Base-by-base conservation (phyloP, 208 protist genomes). In the Wallacemonas sp. region DNA sequence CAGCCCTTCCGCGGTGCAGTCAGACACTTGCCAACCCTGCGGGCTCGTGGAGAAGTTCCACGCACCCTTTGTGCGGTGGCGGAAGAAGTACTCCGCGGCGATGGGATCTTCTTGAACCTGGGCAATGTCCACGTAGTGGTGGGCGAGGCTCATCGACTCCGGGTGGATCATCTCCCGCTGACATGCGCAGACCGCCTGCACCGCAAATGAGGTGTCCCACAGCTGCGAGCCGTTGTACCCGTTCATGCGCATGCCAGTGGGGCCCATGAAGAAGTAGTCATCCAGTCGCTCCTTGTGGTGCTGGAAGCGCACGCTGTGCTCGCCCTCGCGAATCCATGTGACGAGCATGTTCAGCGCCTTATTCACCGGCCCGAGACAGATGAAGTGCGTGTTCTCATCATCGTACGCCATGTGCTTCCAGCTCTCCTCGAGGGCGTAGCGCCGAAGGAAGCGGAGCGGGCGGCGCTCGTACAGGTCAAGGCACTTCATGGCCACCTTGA, bases 141-240 rank as follows among this genome's bases (percentile, higher is more conserved):
- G 91, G 4, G 92, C 96, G 32, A 94, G 81, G 27, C 33, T 57
- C 73, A 96, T 89, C 63, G 87, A 78, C 8, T 85, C 63, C 30
- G 77, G 73, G 63, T 76, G 83, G 27, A 74, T 42, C 63, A 84
- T 81, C 78, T 88, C 84, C 27, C 85, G 74, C 17, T 79, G 71
- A 66, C 83, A 93, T 19, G 93, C 93, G 50, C 89, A 83, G 39
- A 98, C 83, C 10, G 95, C 97, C 77, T 98, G 98, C 30, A 98
- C 84, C 1, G 94, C 89, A 69, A 99, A 99, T 17, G 91, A 89
- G 21, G 97, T 98, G 78, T 99, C 98, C 98, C 98, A 99, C 38
- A 98, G 81, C 84, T 99, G 98, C 27, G 92, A 98, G 1, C 98
- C 98, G 80, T 99, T 99, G 78, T 99, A 99, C 30, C 98, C 97